Percentiles rank a stretch among this genome's conserved stretches.
Conservation (phyloP, 768 basidiomycete genomes). For the Filobasidium floriforme region DNA sequence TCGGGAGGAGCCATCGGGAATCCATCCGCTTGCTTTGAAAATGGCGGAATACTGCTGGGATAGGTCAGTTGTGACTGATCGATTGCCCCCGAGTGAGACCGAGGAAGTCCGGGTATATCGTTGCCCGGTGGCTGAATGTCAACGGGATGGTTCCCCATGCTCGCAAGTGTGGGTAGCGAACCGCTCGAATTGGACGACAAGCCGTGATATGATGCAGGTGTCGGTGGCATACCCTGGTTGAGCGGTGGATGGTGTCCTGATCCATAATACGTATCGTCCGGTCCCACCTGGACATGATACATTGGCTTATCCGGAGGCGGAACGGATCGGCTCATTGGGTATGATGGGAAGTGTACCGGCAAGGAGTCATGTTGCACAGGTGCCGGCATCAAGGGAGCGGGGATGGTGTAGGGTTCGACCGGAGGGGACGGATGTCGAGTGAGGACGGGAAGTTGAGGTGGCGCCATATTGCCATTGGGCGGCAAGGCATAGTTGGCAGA, state of each 20-base stretch:
- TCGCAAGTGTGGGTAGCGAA: conserved; percentile 10
- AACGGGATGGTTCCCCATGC: background rate
- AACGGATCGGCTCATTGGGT: background rate
- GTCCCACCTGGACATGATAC: conserved; percentile 4
- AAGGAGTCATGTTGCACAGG: background rate
- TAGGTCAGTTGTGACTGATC: background rate
- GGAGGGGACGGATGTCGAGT: conserved; percentile 15
- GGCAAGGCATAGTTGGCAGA: conserved; percentile 33
- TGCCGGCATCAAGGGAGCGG: conserved; percentile 21
- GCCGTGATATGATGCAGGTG: conserved; percentile 16
- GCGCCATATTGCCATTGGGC: conserved; percentile 27
- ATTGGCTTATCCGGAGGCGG: background rate
- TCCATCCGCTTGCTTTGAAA: background rate
- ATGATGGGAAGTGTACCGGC: background rate
- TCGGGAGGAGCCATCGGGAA: background rate
- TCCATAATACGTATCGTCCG: conserved; percentile 12
- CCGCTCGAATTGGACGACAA: conserved; percentile 17
- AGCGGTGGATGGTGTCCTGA: background rate
- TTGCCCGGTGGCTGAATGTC: background rate
- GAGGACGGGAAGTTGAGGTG: conserved; percentile 13
- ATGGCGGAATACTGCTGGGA: background rate
- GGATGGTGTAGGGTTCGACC: conserved; percentile 16
- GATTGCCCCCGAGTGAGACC: background rate
- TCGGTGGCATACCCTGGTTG: conserved; percentile 12
- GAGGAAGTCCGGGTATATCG: background rate